Evolutionary conservation across 768 basidiomycete species (phyloP).

Genomic region (Hypholoma fasciculare): DNA sequence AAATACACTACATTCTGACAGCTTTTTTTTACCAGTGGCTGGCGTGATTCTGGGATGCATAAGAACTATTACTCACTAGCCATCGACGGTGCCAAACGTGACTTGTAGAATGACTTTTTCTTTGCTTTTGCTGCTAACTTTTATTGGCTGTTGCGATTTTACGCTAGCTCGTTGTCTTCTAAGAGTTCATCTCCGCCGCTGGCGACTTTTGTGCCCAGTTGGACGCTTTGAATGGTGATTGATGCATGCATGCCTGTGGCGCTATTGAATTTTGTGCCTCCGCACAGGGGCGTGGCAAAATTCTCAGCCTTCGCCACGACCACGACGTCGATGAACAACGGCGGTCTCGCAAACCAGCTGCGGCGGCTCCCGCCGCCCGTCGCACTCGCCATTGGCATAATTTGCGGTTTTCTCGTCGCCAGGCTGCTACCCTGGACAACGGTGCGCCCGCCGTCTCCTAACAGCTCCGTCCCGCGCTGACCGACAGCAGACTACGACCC

Average conservation of each 20-base stretch:
- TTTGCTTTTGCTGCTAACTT: too few relatives aligned
- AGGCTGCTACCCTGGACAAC: constrained; percentile 47
- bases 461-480: constrained; percentile 7
- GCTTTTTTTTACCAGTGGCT: too few relatives aligned
- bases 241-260: not conserved
- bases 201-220: too few relatives aligned
- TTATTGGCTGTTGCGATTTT: too few relatives aligned
- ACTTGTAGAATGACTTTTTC: too few relatives aligned
- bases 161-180: too few relatives aligned
- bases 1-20: too few relatives aligned
- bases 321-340: constrained; percentile 10
- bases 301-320: constrained; percentile 1
- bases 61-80: too few relatives aligned
- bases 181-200: too few relatives aligned
- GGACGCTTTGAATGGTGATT: not conserved
- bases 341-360: constrained; percentile 27
- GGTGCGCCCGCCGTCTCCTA: constrained; percentile 21
- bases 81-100: too few relatives aligned
- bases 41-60: too few relatives aligned
- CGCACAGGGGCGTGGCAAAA: constrained; percentile 1
- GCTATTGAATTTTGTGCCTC: too few relatives aligned
- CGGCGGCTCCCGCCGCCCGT: constrained; percentile 53
- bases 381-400: constrained; percentile 60
- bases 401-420: constrained; percentile 61
- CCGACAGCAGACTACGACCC: constrained; percentile 30